phyloP scores from a whole-genome alignment of 495 filamentous ascomycete genomes.

The Daldinia vernicosa region DNA sequence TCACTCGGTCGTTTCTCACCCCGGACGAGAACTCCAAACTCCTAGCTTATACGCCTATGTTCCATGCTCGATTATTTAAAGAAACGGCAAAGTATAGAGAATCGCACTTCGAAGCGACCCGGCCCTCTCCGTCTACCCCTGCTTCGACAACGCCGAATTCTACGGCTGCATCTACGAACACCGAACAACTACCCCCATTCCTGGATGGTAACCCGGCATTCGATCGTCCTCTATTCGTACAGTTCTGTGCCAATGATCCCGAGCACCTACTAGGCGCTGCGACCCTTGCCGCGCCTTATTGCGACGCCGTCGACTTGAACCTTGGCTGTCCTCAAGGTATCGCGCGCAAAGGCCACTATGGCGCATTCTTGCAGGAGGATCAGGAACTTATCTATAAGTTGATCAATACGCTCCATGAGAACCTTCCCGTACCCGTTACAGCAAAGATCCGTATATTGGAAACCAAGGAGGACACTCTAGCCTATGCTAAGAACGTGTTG shows the following conservation, averaged over 20 bases:
- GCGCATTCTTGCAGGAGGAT: slow-evolving; percentile 93
- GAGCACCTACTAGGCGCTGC: slow-evolving; percentile 80
- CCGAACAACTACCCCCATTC: slow-evolving; percentile 48
- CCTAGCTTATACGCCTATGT: slow-evolving; percentile 93
- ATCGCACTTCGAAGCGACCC: slow-evolving; percentile 76
- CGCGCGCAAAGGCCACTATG: slow-evolving; percentile 87
- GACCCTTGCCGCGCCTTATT: slow-evolving; percentile 77
- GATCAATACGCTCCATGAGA: slow-evolving; percentile 77
- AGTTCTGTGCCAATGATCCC: slow-evolving; percentile 95
- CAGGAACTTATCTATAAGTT: slow-evolving; percentile 81
- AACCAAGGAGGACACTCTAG: slow-evolving; percentile 82
- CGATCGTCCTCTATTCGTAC: slow-evolving; percentile 91
- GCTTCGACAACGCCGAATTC: slow-evolving; percentile 33
- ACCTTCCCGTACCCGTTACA: slow-evolving; percentile 83
- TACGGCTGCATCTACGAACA: slow-evolving; percentile 4
- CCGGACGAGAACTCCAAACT: slow-evolving; percentile 64
- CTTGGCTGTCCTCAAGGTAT: slow-evolving; percentile 98
- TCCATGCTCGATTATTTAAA: slow-evolving; percentile 85
- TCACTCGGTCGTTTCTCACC: slow-evolving; percentile 88
- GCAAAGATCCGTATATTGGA: slow-evolving; percentile 95
- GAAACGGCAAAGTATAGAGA: slow-evolving; percentile 78
- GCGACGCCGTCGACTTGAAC: slow-evolving; percentile 96
- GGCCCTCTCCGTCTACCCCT: slow-evolving; percentile 28
- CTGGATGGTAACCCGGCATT: slow-evolving; percentile 86
- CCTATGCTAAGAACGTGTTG: slow-evolving; percentile 89